phyloP scores from a whole-genome alignment of 768 basidiomycete species.

The Lactarius trivialis region DNA sequence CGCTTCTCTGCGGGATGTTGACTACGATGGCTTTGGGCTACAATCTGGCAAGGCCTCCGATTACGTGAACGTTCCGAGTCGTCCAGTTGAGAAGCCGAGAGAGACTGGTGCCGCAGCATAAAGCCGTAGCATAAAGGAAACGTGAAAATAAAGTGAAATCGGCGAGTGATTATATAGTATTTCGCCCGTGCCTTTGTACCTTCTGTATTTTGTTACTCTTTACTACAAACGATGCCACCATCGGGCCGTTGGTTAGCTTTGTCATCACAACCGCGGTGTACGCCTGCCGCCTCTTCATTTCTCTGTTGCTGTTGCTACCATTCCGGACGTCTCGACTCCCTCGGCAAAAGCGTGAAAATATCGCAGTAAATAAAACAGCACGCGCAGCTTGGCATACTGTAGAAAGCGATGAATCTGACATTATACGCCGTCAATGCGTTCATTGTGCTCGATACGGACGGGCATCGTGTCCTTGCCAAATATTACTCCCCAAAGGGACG shows the following conservation, averaged over 20 bases:
- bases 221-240: too few relatives aligned
- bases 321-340: neutral
- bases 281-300: neutral
- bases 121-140: neutral
- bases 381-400: neutral
- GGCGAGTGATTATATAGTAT: neutral
- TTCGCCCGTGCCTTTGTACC: neutral
- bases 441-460: slow-evolving; percentile 91
- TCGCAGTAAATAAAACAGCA: neutral
- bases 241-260: neutral
- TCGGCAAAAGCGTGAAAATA: neutral
- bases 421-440: slow-evolving; percentile 85
- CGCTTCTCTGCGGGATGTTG: slow-evolving; percentile 27
- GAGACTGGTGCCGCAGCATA: neutral
- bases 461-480: slow-evolving; percentile 90
- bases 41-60: slow-evolving; percentile 27
- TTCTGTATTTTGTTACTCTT: neutral
- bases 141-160: neutral
- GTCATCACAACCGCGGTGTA: too few relatives aligned
- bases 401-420: slow-evolving; percentile 61
- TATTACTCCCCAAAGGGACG: slow-evolving; percentile 79
- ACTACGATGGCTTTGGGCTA: slow-evolving; percentile 29
- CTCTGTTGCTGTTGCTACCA: neutral
- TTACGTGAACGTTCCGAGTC: neutral
- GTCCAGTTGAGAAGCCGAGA: neutral